Base-by-base conservation (phyloP, 441 rosid species). In the Oxalis stricta region DNA sequence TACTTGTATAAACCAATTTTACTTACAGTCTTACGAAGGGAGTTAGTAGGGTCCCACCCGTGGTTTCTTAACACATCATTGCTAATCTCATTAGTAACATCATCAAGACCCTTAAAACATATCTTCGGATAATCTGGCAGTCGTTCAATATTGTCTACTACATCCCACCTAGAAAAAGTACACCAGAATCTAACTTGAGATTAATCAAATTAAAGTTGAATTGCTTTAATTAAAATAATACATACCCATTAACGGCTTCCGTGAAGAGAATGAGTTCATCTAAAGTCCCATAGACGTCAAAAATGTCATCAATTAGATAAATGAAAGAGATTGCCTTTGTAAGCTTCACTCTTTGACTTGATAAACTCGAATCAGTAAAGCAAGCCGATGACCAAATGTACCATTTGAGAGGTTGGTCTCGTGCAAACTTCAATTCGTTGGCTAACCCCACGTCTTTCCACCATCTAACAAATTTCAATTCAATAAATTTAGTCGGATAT, bases 381-480 rank as follows among this genome's bases (percentile, higher is more conserved):
- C 52, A 33, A 8, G 68, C 69, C 68, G 64, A 53, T 10, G 84
- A 58, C 74, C 78, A 75, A 36, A 59, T 51, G 46, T 73, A 51
- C 87, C 91, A 84, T 59, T 75, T 84, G 28, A 63, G 13, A 16
- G 79, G 77, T 46, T 77, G 73, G 28, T 71, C 63, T 59, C 89
- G 71, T 2, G 64, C 82, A 42, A 64, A 51, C 31, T 46, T 12
- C 33, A 71, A 33, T 33, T 49, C 65, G 38, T 71, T 50, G 0
- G 59, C 52, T 51, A 76, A 59, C 16, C 77, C 79, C 0, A 71
- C 53, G 4, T 64, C 71, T 38, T 59, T 56, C 94, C 94, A 79
- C 86, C 94, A 83, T 38, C 94, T 83, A 45, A 18, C 9, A 36
- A n/a, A n/a, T n/a, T n/a, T n/a, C n/a, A n/a, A n/a, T n/a, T n/a